A percentile compares a stretch with the other conserved stretches of the same genome.
Conservation (phyloP, 1,284 basidiomycete genomes). For the Trichosporon sp. region DNA sequence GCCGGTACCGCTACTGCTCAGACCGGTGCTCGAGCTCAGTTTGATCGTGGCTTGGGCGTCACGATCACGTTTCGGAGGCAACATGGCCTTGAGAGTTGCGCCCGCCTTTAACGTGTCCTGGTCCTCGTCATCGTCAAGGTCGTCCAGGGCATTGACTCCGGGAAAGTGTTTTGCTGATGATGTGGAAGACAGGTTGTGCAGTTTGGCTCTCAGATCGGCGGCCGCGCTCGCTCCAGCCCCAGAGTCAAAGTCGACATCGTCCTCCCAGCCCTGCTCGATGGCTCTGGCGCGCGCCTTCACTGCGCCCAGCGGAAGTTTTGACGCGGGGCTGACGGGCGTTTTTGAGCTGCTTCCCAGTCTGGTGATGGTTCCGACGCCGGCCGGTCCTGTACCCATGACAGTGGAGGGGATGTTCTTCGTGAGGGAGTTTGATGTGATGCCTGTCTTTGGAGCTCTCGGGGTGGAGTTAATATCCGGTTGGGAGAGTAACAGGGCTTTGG, state of each 20-base stretch:
- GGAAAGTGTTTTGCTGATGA: conserved; percentile 36
- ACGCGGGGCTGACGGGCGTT: conserved; percentile 18
- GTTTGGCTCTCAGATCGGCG: conserved; percentile 21
- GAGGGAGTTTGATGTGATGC: conserved; percentile 28
- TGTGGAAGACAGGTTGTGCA: conserved; percentile 28
- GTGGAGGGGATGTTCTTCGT: conserved; percentile 35
- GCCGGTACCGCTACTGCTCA: neutral
- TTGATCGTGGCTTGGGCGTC: conserved; percentile 27
- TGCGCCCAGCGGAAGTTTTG: conserved; percentile 30
- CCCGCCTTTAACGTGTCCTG: conserved; percentile 53
- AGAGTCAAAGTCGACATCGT: conserved; percentile 43
- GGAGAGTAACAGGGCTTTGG: conserved; percentile 12
- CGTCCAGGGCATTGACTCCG: conserved; percentile 46
- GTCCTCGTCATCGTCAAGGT: conserved; percentile 49
- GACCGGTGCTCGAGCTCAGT: conserved; percentile 15
- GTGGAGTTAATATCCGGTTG: neutral
- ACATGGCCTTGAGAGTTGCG: conserved; percentile 48
- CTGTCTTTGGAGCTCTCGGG: conserved; percentile 19
- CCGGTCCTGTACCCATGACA: conserved; percentile 42
- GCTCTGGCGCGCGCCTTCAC: conserved; percentile 40
- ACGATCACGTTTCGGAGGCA: conserved; percentile 41
- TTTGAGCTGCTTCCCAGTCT: conserved; percentile 32
- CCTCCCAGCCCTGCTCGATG: conserved; percentile 39
- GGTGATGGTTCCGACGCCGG: conserved; percentile 49
- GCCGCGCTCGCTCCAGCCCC: conserved; percentile 4